Base-by-base conservation (phyloP, 352 stramenopile species). In the Pythium aristosporum region DNA sequence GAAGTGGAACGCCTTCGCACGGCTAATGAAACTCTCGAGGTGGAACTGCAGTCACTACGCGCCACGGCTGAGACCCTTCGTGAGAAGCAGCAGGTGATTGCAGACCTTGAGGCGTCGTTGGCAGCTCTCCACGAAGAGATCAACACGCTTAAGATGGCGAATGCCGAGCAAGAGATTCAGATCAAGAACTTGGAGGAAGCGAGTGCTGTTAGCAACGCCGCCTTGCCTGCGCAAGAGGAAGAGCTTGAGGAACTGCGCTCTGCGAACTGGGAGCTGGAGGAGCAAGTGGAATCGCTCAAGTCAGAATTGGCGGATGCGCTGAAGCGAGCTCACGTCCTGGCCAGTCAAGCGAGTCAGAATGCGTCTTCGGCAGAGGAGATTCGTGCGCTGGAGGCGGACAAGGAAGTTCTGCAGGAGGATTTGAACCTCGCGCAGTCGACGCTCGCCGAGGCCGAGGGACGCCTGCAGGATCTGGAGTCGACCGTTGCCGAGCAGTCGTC, bases 191-290 rank as follows among this genome's bases (percentile, higher is more conserved):
- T 71, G 12, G 12, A 71, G 23, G 49, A 71, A 6, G 43, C 59
- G n/a, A 20, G 16, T 13, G 16, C 47, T 13, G 34, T 39, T 2
- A 57, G 37, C 21, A 21, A 34, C 13, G n/a, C 18, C 10, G 34
- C 21, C 9, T 64, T 57, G 6, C 46, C 51, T 16, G 63, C 65
- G 23, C 59, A 85, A 10, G 69, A 85, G 25, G 70, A 73, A 51
- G 67, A 84, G 59, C 61, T 88, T 18, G 61, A 81, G 43, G 68
- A 80, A n/a, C 55, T 75, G 32, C 67, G 59, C n/a, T 44, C 30
- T 2, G 50, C 58, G 2, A 67, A 67, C 59, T 61, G 57, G 63
- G 42, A 69, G n/a, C 32, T 69, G 18, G 63, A 65, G 11, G 63
- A 69, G n/a, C 41, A 71, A 23, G 32, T 67, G 16, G 64, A 71